Base-by-base conservation (phyloP, 2,329 filamentous ascomycete species). In the Emmonsiellopsis sp. region DNA sequence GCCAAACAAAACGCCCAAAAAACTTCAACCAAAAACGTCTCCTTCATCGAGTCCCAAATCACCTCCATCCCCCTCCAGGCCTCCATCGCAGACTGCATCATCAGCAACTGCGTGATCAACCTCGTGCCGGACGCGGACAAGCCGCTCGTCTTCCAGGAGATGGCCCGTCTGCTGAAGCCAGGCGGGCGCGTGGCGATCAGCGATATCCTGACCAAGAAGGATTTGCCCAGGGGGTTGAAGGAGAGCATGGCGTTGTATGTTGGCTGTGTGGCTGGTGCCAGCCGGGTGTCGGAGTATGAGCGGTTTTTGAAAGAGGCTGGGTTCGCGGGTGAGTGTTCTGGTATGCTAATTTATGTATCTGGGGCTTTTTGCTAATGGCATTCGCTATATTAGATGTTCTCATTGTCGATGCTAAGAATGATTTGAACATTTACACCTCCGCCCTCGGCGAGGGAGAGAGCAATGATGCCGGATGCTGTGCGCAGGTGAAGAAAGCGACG, bases 91-190 rank as follows among this genome's bases (percentile, higher is more conserved):
- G 73, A 83, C 64, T 78, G 77, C 59, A 75, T 85, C 53, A 82
- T 84, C 57, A 80, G 76, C 57, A 86, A 85, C 65, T 86, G 82
- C 55, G 80, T 83, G 31, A 67, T 84, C 55, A 84, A 83, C 57
- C 76, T 83, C 0, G 77, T 83, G 1, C 79, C 79, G 0, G 62
- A 66, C 7, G 53, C 56, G 0, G 77, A 84, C 8, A 84, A 83
- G 61, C 71, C 68, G 5, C 55, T 68, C 0, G 80, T 76, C 0
- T 85, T 85, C 56, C 59, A 65, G 0, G 82, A 85, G 62, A 82
- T 84, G 60, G 71, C 71, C 53, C 75, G 82, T 1, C 57, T 85
- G 0, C 69, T 85, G 1, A 81, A 77, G 57, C 73, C 77, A 0
- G 77, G 79, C 3, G 82, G 82, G 0, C 67, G 81, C 6, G 66